Conservation (phyloP, 2,329 filamentous ascomycete genomes). For the Hypomyces perniciosus region DNA sequence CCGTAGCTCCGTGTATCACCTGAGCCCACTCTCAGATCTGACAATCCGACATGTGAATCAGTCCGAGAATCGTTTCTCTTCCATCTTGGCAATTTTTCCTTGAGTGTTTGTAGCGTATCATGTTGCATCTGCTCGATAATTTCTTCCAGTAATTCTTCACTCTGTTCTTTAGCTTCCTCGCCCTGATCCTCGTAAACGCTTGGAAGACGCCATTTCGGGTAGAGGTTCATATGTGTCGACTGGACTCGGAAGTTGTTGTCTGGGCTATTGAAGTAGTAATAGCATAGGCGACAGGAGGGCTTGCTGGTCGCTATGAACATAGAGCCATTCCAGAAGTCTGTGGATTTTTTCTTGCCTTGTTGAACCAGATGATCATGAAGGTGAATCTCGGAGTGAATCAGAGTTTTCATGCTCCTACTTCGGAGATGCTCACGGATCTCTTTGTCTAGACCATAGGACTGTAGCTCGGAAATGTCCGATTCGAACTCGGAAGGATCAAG, state of each 20-base stretch:
- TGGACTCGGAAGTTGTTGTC: conserved; percentile 18
- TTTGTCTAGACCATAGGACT: conserved; percentile 15
- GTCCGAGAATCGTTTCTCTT: conserved; percentile 12
- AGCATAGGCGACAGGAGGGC: conserved; percentile 15
- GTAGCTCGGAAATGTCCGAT: conserved; percentile 13
- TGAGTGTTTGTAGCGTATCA: conserved; percentile 19
- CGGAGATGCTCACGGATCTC: conserved; percentile 12
- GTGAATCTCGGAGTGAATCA: conserved; percentile 27
- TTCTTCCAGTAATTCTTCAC: conserved; percentile 13
- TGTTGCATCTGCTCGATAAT: conserved; percentile 19
- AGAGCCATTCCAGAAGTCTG: conserved; percentile 18
- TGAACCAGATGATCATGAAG: conserved; percentile 19
- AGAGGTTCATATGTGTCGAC: conserved; percentile 27
- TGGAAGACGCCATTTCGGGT: conserved; percentile 28
- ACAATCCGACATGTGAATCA: background rate
- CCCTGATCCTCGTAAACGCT: conserved; percentile 17
- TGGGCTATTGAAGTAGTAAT: conserved; percentile 22
- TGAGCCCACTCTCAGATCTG: background rate
- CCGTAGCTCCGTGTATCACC: background rate
- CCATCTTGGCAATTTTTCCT: conserved; percentile 13
- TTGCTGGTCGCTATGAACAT: too few species aligned
- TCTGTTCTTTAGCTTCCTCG: background rate
- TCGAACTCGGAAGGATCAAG: background rate
- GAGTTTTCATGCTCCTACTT: conserved; percentile 15
- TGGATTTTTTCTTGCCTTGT: background rate